Evolutionary conservation across 345 rosid species (phyloP).

Genomic region (Hibiscus syriacus): DNA sequence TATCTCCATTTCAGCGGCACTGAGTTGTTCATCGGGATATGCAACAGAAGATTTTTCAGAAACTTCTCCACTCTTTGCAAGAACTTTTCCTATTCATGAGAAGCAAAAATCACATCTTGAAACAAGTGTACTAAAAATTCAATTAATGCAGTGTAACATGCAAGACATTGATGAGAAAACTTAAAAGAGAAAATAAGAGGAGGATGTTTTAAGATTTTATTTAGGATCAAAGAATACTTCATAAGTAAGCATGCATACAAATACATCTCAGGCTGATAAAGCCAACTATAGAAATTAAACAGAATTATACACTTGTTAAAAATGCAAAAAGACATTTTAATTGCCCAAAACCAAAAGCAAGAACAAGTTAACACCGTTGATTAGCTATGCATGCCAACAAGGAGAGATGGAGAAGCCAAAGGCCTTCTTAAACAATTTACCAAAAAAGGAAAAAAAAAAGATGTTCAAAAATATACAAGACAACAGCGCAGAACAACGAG

Average conservation of each 20-base stretch:
- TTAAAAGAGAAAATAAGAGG: background rate
- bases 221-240: background rate
- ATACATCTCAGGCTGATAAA: background rate
- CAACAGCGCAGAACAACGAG: background rate
- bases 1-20: slow-evolving; percentile 52
- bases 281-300: background rate
- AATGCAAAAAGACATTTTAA: background rate
- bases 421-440: background rate
- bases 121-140: slow-evolving; percentile 4
- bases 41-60: slow-evolving; percentile 37
- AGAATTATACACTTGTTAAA: background rate
- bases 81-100: slow-evolving; percentile 53
- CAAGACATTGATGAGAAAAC: background rate
- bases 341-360: background rate
- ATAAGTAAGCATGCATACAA: background rate
- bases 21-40: slow-evolving; percentile 58
- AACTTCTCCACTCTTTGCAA: slow-evolving; percentile 51
- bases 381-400: background rate
- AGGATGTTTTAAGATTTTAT: background rate
- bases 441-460: background rate
- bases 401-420: background rate
- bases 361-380: background rate
- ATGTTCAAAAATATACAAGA: background rate
- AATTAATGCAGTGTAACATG: background rate
- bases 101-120: slow-evolving; percentile 9